Evolutionary conservation across 2,329 filamentous ascomycete genomes (phyloP), one percentile per base, ranked within the genome.

Genomic region (Penicillium hesseltinei): DNA sequence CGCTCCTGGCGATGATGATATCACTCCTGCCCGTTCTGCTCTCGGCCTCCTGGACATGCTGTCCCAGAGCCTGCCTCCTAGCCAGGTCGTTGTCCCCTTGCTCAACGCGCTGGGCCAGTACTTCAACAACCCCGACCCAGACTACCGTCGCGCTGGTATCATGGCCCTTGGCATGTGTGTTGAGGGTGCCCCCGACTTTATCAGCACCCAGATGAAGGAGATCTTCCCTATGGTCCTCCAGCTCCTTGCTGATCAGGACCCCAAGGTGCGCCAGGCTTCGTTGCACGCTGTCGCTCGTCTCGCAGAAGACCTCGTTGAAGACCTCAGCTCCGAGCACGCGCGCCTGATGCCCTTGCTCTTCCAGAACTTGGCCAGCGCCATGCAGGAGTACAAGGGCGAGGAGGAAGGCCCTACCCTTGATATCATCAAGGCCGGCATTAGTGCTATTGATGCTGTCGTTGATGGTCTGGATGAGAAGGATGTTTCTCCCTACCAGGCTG

Each of bases 151-250:
- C 76, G 92, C 93, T 54, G 92, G 90, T 76, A 94, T 97, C 71
- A 83, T 97, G 61, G 89, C 93, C 48, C 84, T 99, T 5, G 93
- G 93, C 58, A 95, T 93, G 80, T 93, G 91, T 67, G 93, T 96
- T 52, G 94, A 97, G 80, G 94, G 94, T 67, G 93, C 94, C 31
- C 94, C 94, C 17, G 94, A 99, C 75, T 99, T 97, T 77, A 92
- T 97, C 70, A 91, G 91, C 62, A 96, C 92, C 21, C 94, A 99
- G 77, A 85, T 97, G 61, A 83, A 88, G 69, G 84, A 88, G 64
- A 89, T 97, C 64, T 85, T 97, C 73, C 94, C 94, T 48, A 82
- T 90, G 66, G 87, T 97, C 58, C 82, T 97, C 57, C 87, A 86
- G 69, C 83, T 97, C 9, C 85, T 99, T 39, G 75, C 91, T 71